Conservation (phyloP, 2,329 filamentous ascomycete genomes). For the Ceratocystis lukuohia region DNA sequence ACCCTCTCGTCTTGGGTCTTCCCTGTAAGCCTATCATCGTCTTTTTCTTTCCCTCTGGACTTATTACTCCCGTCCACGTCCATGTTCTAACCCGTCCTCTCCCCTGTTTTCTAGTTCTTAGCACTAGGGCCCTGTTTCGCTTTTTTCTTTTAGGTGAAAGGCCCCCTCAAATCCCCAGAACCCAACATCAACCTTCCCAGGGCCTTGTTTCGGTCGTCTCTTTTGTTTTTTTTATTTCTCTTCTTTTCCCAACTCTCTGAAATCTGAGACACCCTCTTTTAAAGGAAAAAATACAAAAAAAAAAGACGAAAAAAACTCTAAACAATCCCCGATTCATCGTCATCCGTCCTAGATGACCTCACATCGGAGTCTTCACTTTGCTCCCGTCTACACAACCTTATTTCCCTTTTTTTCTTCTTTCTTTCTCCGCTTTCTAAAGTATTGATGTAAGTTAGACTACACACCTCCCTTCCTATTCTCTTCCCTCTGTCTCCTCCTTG, state of each 20-base stretch:
- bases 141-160: background rate
- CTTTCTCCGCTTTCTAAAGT: background rate
- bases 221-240: background rate
- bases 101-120: background rate
- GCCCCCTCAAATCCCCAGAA: background rate
- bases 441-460: background rate
- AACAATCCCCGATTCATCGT: background rate
- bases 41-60: background rate
- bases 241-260: background rate
- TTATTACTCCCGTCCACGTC: background rate
- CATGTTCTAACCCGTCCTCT: background rate
- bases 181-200: background rate
- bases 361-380: background rate
- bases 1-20: constrained; percentile 1
- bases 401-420: background rate
- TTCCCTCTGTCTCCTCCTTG: background rate
- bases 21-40: background rate
- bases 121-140: background rate
- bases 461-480: background rate
- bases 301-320: background rate
- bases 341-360: background rate
- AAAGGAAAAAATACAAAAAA: no score
- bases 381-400: background rate
- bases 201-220: background rate
- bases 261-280: background rate